Base-by-base conservation (phyloP, 2,329 filamentous ascomycete genomes). In the Penicillium sumatraense region DNA sequence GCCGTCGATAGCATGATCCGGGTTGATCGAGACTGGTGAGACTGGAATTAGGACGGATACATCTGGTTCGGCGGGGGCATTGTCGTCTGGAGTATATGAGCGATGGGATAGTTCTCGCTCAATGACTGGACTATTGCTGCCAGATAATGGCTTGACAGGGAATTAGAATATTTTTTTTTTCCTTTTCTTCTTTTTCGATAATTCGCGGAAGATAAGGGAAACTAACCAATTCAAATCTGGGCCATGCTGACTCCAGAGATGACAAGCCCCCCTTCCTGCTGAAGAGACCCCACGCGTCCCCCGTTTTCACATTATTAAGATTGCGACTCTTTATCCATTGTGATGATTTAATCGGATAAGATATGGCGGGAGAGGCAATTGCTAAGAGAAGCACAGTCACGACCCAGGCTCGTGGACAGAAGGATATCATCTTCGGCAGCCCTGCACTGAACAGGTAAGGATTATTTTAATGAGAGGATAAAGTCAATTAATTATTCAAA, bases 31-130 rank as follows among this genome's bases (percentile, higher is more conserved):
- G 16, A 24, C 31, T n/a, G 49, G 42, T 7, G 57, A 40, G 7
- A 50, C 31, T 11, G 62, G 62, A 2, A 59, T 38, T 10, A 64
- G 42, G 20, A 60, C 49, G 3, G 58, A 58, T 27, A 61, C 49
- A 2, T 54, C 44, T 21, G 58, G 27, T 33, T 57, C 57, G 5
- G 47, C 45, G 13, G 26, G 45, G 8, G 44, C 13, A 2, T 41
- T 44, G 9, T 53, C 49, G 8, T 51, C 49, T 6, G 46, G 54
- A 33, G 41, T 45, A 42, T 57, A 59, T 9, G 24, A 36, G 21
- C 40, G 21, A 11, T 49, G 45, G 4, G 23, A 35, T 20, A 16
- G 16, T n/a, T 23, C 41, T 44, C 31, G 26, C 13, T 56, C 49
- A 13, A 41, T 20, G 16, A 21, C 2, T 9, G 26, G 14, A 14